phyloP scores from a whole-genome alignment of 2,329 filamentous ascomycete genomes.

The Cephalotrichum gorgonifer region DNA sequence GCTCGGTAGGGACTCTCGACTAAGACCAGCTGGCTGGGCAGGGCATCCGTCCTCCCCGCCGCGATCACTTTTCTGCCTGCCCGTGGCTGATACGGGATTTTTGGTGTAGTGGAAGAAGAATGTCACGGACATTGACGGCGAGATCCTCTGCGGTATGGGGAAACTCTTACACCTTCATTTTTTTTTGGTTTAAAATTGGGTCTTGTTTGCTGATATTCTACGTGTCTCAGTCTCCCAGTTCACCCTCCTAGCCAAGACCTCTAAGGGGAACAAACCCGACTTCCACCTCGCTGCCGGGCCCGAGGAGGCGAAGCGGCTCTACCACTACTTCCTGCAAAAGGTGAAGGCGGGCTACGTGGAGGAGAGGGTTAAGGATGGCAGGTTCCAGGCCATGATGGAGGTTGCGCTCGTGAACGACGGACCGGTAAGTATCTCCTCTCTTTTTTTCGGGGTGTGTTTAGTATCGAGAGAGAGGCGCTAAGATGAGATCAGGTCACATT shows the following conservation, averaged over 20 bases:
- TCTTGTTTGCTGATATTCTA: neutral
- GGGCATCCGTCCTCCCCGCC: neutral
- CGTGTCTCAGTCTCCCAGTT: conserved; percentile 78
- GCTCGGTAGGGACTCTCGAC: conserved; percentile 45
- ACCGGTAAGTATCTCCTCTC: conserved; percentile 33
- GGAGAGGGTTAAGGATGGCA: conserved; percentile 82
- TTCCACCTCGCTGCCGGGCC: conserved; percentile 81
- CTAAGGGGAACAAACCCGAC: conserved; percentile 90
- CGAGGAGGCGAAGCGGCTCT: conserved; percentile 69
- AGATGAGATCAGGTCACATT: conserved; percentile 13
- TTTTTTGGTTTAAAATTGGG: too few species aligned
- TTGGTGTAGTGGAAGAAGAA: conserved; percentile 70
- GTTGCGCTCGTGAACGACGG: conserved; percentile 85
- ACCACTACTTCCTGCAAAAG: conserved; percentile 71
- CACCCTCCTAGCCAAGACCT: conserved; percentile 84
- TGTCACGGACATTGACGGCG: conserved; percentile 79
- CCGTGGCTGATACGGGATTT: neutral
- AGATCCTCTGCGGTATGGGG: conserved; percentile 69
- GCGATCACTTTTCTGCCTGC: neutral
- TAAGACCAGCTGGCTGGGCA: too few species aligned
- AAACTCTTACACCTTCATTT: too few species aligned
- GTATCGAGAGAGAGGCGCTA: neutral
- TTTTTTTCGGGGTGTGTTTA: neutral
- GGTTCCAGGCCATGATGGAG: conserved; percentile 99
- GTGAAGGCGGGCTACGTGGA: conserved; percentile 61